Base-by-base conservation (phyloP, 257 asterid species). In the Plectranthus barbatus region DNA sequence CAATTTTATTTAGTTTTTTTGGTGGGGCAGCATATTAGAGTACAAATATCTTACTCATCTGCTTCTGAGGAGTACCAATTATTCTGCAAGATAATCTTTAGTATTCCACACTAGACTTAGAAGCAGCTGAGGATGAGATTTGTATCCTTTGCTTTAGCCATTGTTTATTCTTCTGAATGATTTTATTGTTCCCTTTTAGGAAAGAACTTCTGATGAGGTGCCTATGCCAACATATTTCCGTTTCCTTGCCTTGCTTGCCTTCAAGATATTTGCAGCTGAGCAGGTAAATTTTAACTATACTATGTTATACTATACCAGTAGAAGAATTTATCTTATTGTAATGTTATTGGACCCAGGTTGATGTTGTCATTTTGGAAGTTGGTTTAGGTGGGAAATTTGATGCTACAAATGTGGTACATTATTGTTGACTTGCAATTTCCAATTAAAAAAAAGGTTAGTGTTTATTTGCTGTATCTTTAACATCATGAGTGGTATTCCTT, bases 151-250 rank as follows among this genome's bases (percentile, higher is more conserved):
- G 69, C 26, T 68, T 68, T 59, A 60, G 67, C 31, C 24, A 34
- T 6, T 67, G 20, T 59, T 50, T 37, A 3, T 66, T 50, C 60
- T 74, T 68, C 31, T 65, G 12, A 44, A 19, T 59, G 68, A 54
- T 7, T 5, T 57, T 67, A 1, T 50, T 42, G 31, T 50, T 74
- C 40, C 52, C 23, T 26, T 72, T 78, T 72, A 93, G 99, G 96
- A 82, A 73, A 76, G 56, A 69, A 37, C 73, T 60, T 79, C 82
- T 21, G 83, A 83, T 61, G 90, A 85, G 55, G 56, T 86, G 45
- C 97, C 97, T 7, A 87, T 93, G 95, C 97, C 99, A 45, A 89
- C 99, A 24, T 93, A 86, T 72, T 93, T 93, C 66, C 96, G 96
- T 31, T 93, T 93, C 80, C 95, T 93, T 59, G 95, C 97, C 26